Evolutionary conservation across 2,329 filamentous ascomycete genomes (phyloP).

Genomic region (Lachnellula suecica): DNA sequence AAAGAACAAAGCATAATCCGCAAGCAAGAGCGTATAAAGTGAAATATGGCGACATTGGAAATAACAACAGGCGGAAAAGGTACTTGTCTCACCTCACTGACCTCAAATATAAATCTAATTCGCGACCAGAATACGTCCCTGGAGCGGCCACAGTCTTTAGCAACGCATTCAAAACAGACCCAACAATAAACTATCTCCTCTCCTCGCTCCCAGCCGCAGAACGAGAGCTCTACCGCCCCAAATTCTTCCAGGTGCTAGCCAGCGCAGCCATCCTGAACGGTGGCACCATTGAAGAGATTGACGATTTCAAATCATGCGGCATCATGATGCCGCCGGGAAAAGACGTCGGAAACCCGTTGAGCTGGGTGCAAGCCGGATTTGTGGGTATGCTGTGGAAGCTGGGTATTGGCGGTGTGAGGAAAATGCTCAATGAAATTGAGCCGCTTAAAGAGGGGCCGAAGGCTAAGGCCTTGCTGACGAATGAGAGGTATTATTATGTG

Average conservation of each 20-base stretch:
- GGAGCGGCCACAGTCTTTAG: slow-evolving; percentile 4
- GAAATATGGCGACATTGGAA: too few species aligned
- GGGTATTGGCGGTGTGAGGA: neutral
- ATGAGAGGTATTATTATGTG: slow-evolving; percentile 19
- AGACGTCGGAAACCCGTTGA: slow-evolving; percentile 18
- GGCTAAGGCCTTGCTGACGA: slow-evolving; percentile 3
- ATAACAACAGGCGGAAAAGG: neutral
- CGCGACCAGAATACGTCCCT: neutral
- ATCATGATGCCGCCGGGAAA: slow-evolving; percentile 18
- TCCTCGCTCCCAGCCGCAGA: slow-evolving; percentile 7
- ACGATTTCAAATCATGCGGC: slow-evolving; percentile 15
- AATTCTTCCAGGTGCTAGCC: slow-evolving; percentile 18
- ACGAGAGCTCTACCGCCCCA: slow-evolving; percentile 13
- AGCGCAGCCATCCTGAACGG: slow-evolving; percentile 20
- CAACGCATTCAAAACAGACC: slow-evolving; percentile 12
- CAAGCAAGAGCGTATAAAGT: too few species aligned
- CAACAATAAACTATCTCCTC: slow-evolving; percentile 20
- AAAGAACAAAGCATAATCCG: too few species aligned
- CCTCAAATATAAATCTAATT: neutral
- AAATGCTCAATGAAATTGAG: slow-evolving; percentile 17
- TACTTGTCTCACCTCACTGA: neutral
- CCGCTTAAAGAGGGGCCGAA: slow-evolving; percentile 11
- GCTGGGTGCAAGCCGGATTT: slow-evolving; percentile 18
- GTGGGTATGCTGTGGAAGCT: slow-evolving; percentile 2
- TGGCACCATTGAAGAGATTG: slow-evolving; percentile 13